Base-by-base conservation (phyloP, 495 filamentous ascomycete species). In the Symbiotaphrina buchneri region DNA sequence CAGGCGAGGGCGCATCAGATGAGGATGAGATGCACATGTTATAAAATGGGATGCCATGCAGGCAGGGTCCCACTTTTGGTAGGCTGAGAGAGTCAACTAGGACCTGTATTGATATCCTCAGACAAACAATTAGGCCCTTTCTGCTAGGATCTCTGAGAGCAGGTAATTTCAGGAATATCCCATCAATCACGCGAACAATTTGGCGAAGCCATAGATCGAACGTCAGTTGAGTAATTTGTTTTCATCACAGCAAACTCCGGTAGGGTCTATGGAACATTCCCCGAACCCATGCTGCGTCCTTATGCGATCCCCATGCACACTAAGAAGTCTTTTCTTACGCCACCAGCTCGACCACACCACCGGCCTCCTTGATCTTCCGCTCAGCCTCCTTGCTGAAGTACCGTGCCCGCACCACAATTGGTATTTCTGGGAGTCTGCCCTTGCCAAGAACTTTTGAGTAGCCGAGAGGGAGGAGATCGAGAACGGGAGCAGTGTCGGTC, bases 381-480 rank as follows among this genome's bases (percentile, higher is more conserved):
- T 93, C 83, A 38, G 83, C 83, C 48, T 81, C 63, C 51, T 71
- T 68, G 61, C 72, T 81, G 56, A 93, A 70, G 55, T 75, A 90
- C 46, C 83, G 58, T 39, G 83, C 82, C 50, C 77, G 74, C 47
- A 93, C 77, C 43, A 93, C 74, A 45, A 93, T 45, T 32, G 83
- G 83, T 42, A 90, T 61, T 42, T 79, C 58, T 38, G 82, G 82
- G 42, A 93, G 58, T 46, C 81, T 65, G 51, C 83, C 83, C 68
- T 93, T 93, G 52, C 83, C 82, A 44, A 90, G 68, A 38, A 92
- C 68, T 59, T 93, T 92, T 45, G 77, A 71, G 71, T 90, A 92
- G 39, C 83, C 83, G 46, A 87, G 71, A 40, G 80, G 63, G 30
- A 91, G 65, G 47, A 93, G 77, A 61, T 92, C 83, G 56, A 93